These are phyloP conservation scores for Lumnitzera racemosa DNA, from an alignment of 345 rosid species.

Conservation along the genomic window DNA sequence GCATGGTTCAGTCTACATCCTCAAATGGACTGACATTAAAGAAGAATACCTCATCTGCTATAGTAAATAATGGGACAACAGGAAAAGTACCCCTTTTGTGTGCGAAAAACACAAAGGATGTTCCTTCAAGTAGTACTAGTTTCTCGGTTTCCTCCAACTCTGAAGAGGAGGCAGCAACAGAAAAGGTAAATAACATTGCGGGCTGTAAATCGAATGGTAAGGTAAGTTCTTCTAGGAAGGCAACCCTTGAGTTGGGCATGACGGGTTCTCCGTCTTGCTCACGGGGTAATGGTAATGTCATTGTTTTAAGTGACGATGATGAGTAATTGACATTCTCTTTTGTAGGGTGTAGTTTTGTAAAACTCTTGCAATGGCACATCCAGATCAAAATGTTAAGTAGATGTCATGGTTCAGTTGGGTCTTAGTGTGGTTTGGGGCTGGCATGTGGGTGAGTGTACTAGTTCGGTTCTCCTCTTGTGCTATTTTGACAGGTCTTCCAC, in stretches of 20 bases:
- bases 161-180: constrained; percentile 3
- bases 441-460: too few species aligned
- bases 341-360: too few species aligned
- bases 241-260: neutral
- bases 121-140: constrained; percentile 19
- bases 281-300: neutral
- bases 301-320: constrained; percentile 7
- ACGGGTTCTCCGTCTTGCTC: neutral
- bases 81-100: neutral
- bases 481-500: too few species aligned
- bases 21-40: constrained; percentile 3
- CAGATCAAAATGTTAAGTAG: too few species aligned
- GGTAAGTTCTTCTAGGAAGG: constrained; percentile 5
- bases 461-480: too few species aligned
- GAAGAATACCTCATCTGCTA: constrained; percentile 10
- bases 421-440: too few species aligned
- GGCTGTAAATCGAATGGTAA: neutral
- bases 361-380: too few species aligned
- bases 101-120: neutral
- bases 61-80: neutral
- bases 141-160: constrained; percentile 31
- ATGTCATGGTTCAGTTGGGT: too few species aligned
- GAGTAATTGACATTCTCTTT: neutral
- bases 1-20: constrained; percentile 10
- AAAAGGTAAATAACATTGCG: neutral